phyloP scores from a whole-genome alignment of 805 yeast species.

The Nakazawaea sp. region DNA sequence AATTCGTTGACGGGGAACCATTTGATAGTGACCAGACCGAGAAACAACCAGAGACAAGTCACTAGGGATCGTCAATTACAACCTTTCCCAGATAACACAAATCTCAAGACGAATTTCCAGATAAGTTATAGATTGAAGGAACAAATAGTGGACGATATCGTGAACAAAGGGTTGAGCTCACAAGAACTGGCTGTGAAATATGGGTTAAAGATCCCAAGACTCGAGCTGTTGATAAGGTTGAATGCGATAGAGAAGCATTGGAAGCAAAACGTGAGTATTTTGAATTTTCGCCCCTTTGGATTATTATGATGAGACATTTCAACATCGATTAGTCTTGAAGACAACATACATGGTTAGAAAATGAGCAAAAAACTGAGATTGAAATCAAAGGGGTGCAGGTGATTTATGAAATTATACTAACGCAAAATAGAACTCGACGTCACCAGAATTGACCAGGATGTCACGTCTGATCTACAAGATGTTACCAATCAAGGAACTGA shows the following conservation, averaged over 20 bases:
- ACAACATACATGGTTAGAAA: slow-evolving; percentile 49
- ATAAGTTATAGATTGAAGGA: slow-evolving; percentile 54
- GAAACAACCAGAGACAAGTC: slow-evolving; percentile 14
- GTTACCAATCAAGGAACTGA: slow-evolving; percentile 66
- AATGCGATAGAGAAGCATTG: slow-evolving; percentile 57
- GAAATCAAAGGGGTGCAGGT: neutral
- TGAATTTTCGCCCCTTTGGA: neutral
- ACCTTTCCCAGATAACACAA: slow-evolving; percentile 78
- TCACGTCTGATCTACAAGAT: slow-evolving; percentile 60
- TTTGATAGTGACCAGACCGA: slow-evolving; percentile 14
- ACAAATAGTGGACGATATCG: slow-evolving; percentile 51
- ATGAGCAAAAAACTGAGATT: neutral
- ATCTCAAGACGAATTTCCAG: slow-evolving; percentile 59
- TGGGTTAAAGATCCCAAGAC: slow-evolving; percentile 76
- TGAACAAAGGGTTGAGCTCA: slow-evolving; percentile 43
- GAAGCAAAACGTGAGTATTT: slow-evolving; percentile 50
- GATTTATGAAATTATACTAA: slow-evolving; percentile 1
- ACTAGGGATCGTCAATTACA: slow-evolving; percentile 29
- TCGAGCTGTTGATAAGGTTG: slow-evolving; percentile 80
- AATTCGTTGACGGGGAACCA: slow-evolving; percentile 16
- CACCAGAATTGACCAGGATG: slow-evolving; percentile 53
- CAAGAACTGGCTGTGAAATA: slow-evolving; percentile 74
- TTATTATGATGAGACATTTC: slow-evolving; percentile 39
- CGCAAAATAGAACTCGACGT: slow-evolving; percentile 35
- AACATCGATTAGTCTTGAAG: slow-evolving; percentile 77